Evolutionary conservation across 495 filamentous ascomycete genomes (phyloP), one percentile per base, ranked within the genome.

Genomic region (Penicillium samsonianum): DNA sequence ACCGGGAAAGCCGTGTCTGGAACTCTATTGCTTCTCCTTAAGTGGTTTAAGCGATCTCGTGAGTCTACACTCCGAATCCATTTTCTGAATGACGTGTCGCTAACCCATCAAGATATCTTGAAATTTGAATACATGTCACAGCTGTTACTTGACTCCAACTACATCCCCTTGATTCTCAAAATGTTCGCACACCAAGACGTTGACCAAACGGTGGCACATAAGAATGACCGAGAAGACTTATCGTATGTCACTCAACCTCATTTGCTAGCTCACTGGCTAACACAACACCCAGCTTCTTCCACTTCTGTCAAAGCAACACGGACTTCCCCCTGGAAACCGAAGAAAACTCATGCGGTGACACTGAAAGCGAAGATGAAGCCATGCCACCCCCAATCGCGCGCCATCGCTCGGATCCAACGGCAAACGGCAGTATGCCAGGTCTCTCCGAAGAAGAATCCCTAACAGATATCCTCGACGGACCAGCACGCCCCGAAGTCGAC

Each of bases 31-130:
- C 82, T 96, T 26, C 68, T 98, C 23, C 70, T 98, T 52, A 98
- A 97, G 74, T 98, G 94, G 94, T 90, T 98, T 67, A 95, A 96
- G 70, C 78, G 93, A 60, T 96, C 91, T 58, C 93, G 92, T 96
- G 75, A 76, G 90, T 78, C 30, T 54, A 9, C 1, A 4, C 19
- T 26, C n/a, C 3, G 3, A 17, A 20, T 25, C 4, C 0, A 20
- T 16, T 3, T 30, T 3, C 17, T 16, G 20, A 30, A 43, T 22
- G 33, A 37, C 51, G 33, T 35, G 49, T 30, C 55, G 55, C 81
- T 72, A 31, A 59, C 28, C 0, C 12, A 44, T 14, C 6, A 57
- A 96, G 93, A 98, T 66, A 83, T 98, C 41, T 76, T 98, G 58
- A 96, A 96, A 68, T 96, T 92, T 60, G 94, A 98, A 72, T 98